Percentiles rank a stretch among this genome's conserved stretches.
These are phyloP conservation scores for Laetiporus sulphureus DNA, from an alignment of 1,284 basidiomycete species.

Conservation along the genomic window DNA sequence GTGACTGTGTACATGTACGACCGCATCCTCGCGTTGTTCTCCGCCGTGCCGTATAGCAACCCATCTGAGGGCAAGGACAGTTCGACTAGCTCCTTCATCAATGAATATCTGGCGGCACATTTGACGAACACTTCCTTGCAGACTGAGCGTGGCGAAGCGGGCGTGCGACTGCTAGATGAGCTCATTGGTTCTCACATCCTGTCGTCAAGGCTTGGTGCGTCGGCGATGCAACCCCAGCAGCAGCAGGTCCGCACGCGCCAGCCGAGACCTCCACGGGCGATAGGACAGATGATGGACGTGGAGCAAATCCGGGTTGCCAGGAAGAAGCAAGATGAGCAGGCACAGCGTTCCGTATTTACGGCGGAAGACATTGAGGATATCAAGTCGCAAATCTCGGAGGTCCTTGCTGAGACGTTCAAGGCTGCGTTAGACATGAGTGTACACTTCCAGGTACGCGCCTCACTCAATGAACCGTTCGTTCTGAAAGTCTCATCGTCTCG, in stretches of 20 bases:
- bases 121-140: constrained; percentile 97
- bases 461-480: neutral
- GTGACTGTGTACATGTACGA: constrained; percentile 76
- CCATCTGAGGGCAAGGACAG: constrained; percentile 27
- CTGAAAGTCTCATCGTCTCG: constrained; percentile 16
- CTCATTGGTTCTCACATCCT: constrained; percentile 60
- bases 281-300: constrained; percentile 14
- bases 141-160: constrained; percentile 54
- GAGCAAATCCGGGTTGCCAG: constrained; percentile 14
- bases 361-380: constrained; percentile 51
- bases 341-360: constrained; percentile 23
- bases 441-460: constrained; percentile 72
- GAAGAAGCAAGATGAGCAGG: constrained; percentile 3
- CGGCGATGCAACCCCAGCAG: neutral
- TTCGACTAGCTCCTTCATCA: constrained; percentile 18
- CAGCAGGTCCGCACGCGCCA: constrained; percentile 6
- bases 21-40: constrained; percentile 84
- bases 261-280: constrained; percentile 12
- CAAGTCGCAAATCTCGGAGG: constrained; percentile 54
- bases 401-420: constrained; percentile 78
- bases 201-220: constrained; percentile 17
- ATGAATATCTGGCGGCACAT: constrained; percentile 69
- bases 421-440: constrained; percentile 80
- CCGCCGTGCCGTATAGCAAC: constrained; percentile 53
- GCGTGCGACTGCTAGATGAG: constrained; percentile 74